Evolutionary conservation across 1,139 yeast genomes (phyloP).

Genomic region (Sugiyamaella castrensis): DNA sequence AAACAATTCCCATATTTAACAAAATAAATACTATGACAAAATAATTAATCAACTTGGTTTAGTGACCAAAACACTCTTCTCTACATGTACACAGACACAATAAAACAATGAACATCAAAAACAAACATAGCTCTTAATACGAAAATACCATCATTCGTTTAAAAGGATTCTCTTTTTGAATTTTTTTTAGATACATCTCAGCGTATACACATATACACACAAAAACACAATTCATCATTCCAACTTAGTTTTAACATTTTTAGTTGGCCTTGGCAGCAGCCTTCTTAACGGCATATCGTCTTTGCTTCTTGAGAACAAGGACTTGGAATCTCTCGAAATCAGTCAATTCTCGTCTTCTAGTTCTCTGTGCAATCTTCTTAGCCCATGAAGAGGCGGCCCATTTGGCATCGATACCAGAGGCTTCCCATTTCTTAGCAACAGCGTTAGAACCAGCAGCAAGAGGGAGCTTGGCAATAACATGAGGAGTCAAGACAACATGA

Average conservation of each 20-base stretch:
- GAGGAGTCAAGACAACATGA: conserved; percentile 89
- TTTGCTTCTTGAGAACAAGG: conserved; percentile 93
- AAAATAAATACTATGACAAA: background rate
- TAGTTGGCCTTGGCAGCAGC: conserved; percentile 73
- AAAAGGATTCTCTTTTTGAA: background rate
- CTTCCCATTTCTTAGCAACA: conserved; percentile 90
- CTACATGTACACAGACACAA: too few relatives aligned
- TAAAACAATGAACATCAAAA: too few relatives aligned
- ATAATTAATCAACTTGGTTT: too few relatives aligned
- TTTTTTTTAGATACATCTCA: background rate
- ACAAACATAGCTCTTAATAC: background rate
- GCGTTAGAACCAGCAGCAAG: conserved; percentile 90
- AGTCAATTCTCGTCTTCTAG: conserved; percentile 85
- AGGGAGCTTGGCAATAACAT: conserved; percentile 79
- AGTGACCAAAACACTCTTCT: too few relatives aligned
- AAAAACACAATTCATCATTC: too few relatives aligned
- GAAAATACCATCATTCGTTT: background rate
- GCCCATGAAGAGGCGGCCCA: conserved; percentile 97
- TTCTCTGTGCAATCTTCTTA: conserved; percentile 93
- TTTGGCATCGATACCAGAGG: conserved; percentile 82
- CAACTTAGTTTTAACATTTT: background rate
- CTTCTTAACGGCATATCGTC: conserved; percentile 91
- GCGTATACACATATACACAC: too few relatives aligned
- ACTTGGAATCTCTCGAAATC: conserved; percentile 99
- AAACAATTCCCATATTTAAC: background rate